Evolutionary conservation across 108 stramenopile genomes (phyloP).

Genomic region (Epithemia pelagica): DNA sequence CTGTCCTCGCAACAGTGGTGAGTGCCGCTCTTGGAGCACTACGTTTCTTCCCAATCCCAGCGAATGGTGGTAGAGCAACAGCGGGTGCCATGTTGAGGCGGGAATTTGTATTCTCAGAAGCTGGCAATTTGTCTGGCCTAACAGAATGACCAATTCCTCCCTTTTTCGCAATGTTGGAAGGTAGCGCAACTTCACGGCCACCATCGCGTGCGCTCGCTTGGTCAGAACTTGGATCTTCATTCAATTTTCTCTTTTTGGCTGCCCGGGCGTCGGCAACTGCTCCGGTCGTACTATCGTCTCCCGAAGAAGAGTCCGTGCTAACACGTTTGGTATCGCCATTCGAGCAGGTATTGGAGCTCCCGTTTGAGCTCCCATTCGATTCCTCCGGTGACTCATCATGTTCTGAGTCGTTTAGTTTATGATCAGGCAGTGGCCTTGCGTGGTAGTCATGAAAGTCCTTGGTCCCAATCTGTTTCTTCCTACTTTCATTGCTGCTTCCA

Average conservation of each 20-base stretch:
- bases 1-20: neutral
- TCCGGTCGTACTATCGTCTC: slow-evolving; percentile 37
- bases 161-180: slow-evolving; percentile 61
- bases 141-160: slow-evolving; percentile 74
- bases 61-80: slow-evolving; percentile 68
- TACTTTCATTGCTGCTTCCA: slow-evolving; percentile 35
- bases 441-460: slow-evolving; percentile 76
- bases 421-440: slow-evolving; percentile 66
- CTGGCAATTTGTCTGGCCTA: slow-evolving; percentile 16
- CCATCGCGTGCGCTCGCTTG: slow-evolving; percentile 10
- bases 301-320: slow-evolving; percentile 62
- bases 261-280: slow-evolving; percentile 21
- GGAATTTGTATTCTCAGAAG: slow-evolving; percentile 18
- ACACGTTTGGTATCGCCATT: slow-evolving; percentile 48
- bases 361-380: slow-evolving; percentile 7
- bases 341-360: slow-evolving; percentile 19
- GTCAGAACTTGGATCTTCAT: slow-evolving; percentile 1
- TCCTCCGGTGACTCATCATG: slow-evolving; percentile 45
- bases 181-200: slow-evolving; percentile 15
- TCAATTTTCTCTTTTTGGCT: slow-evolving; percentile 32
- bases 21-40: neutral
- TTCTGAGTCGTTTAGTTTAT: slow-evolving; percentile 41
- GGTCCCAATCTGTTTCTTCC: slow-evolving; percentile 13
- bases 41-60: slow-evolving; percentile 58
- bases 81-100: slow-evolving; percentile 56